A percentile compares a stretch with the other conserved stretches of the same genome.
phyloP scores from a whole-genome alignment of 2,329 filamentous ascomycete species.

The Fusarium mangiferae region DNA sequence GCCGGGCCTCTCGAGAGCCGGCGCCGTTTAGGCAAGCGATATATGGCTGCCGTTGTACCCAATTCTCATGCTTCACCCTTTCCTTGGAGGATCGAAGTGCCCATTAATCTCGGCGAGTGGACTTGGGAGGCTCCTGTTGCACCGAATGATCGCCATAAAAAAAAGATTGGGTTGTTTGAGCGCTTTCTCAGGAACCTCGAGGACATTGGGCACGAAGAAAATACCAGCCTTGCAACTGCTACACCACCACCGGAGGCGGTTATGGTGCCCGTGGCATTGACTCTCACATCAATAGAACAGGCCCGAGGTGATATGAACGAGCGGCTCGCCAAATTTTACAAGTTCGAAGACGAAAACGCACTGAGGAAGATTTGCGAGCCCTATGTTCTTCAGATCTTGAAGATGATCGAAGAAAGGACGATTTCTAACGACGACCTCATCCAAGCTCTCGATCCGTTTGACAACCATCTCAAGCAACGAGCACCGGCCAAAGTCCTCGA shows the following conservation, averaged over 20 bases:
- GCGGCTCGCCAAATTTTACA: background rate
- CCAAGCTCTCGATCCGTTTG: constrained; percentile 34
- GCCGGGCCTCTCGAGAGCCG: constrained; percentile 66
- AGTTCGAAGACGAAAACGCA: background rate
- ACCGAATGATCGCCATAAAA: constrained; percentile 41
- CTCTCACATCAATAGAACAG: background rate
- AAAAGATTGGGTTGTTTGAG: constrained; percentile 39
- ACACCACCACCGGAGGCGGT: background rate
- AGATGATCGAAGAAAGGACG: constrained; percentile 11
- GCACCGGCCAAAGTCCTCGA: constrained; percentile 10
- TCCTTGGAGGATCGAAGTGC: constrained; percentile 59
- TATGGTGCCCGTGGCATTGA: background rate
- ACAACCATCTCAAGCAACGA: constrained; percentile 4
- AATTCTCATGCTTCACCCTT: constrained; percentile 51
- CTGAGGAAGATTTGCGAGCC: constrained; percentile 14
- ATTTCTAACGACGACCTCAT: constrained; percentile 30
- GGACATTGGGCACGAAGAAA: constrained; percentile 5
- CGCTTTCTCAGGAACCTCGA: constrained; percentile 46
- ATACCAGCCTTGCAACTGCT: background rate
- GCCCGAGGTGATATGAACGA: background rate
- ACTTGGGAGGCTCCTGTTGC: constrained; percentile 62
- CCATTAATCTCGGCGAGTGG: constrained; percentile 59
- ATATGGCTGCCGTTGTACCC: constrained; percentile 62
- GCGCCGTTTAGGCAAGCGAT: constrained; percentile 62
- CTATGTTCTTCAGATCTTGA: constrained; percentile 13